Percentiles rank a stretch among this genome's conserved stretches.
phyloP scores from a whole-genome alignment of 2,329 filamentous ascomycete species.

The Triangularia verruculosa region DNA sequence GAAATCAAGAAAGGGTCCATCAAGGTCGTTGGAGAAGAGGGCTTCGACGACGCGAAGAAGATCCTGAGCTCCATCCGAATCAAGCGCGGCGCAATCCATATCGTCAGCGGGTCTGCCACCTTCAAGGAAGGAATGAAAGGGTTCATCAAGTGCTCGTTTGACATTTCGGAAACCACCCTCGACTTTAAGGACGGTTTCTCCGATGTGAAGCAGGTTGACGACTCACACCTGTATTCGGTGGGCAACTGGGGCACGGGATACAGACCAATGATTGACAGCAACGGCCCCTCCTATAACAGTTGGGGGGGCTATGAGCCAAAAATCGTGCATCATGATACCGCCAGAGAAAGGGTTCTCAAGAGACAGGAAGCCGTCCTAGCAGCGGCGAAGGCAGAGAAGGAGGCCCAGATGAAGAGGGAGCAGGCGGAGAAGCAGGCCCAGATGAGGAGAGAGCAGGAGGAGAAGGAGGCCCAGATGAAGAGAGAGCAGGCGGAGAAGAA shows the following conservation, averaged over 20 bases:
- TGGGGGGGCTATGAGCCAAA: not conserved
- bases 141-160: not conserved
- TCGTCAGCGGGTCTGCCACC: not conserved
- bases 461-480: too few species aligned
- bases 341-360: not conserved
- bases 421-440: not conserved
- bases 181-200: not conserved
- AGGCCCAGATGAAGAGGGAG: not conserved
- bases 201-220: not conserved
- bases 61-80: not conserved
- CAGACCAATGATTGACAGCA: not conserved
- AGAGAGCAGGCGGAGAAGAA: too few species aligned
- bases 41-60: not conserved
- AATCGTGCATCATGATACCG: not conserved
- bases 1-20: not conserved
- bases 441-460: too few species aligned
- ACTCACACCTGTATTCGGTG: not conserved
- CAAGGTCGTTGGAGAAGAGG: not conserved
- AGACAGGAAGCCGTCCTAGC: not conserved
- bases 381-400: not conserved
- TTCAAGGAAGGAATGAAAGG: not conserved
- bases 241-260: not conserved
- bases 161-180: not conserved
- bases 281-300: not conserved
- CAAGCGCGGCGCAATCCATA: not conserved